Conservation (phyloP, 257 asterid genomes). For the Thymus mandschuricus region DNA sequence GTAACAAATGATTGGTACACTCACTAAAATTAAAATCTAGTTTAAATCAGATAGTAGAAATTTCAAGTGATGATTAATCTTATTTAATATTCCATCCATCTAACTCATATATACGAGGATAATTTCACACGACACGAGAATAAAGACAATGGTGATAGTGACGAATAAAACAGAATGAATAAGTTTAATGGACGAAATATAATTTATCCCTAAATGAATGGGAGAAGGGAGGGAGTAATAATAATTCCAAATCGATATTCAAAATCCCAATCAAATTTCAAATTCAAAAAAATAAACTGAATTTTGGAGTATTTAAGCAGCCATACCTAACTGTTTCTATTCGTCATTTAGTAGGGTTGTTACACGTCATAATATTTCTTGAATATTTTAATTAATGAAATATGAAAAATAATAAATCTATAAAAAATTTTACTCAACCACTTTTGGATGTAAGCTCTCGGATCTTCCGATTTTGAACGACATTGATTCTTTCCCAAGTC, state of each 20-base stretch:
- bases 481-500: constrained; percentile 44
- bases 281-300: neutral
- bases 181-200: too few relatives aligned
- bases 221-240: too few relatives aligned
- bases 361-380: neutral
- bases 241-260: neutral
- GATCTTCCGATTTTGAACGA: constrained; percentile 30
- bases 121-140: too few relatives aligned
- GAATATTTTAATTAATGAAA: too few relatives aligned
- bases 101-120: too few relatives aligned
- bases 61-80: too few relatives aligned
- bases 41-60: neutral
- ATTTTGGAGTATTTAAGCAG: neutral
- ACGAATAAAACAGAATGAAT: too few relatives aligned
- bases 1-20: neutral
- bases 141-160: too few relatives aligned
- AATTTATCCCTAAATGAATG: too few relatives aligned
- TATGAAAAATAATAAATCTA: too few relatives aligned
- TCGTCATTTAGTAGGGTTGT: neutral
- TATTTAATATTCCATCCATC: too few relatives aligned
- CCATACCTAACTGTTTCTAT: neutral
- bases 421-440: constrained; percentile 23
- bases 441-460: constrained; percentile 45
- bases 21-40: neutral
- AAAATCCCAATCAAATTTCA: neutral